Base-by-base conservation (phyloP, 2,329 filamentous ascomycete genomes). In the Purpureocillium takamizusanense region DNA sequence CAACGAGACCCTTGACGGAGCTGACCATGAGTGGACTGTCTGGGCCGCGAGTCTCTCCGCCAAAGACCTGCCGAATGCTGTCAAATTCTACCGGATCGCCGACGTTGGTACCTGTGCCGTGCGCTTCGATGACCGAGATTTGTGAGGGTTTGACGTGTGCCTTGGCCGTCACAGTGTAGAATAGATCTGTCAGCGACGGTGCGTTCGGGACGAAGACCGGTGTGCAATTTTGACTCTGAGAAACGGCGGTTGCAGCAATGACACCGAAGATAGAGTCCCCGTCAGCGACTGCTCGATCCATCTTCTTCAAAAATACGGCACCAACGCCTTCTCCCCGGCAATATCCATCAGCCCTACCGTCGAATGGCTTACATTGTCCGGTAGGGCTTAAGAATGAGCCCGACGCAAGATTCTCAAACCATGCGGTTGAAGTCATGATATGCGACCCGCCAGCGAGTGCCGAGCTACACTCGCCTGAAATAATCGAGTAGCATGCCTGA, bases 101-200 rank as follows among this genome's bases (percentile, higher is more conserved):
- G 1, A 67, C 64, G 16, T 56, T 54, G 10, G 72, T 76, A 10
- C 70, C 71, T 0, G 72, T 74, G 10, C 70, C 71, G 47, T 76
- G 72, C 7, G 65, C 65, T 45, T 76, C 70, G 12, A 50, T 47
- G 8, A 41, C 44, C 21, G 36, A 37, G 15, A 57, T 43, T 5
- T 45, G 49, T 1, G 47, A 41, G 12, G 36, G 16, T 3, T 30
- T 23, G 12, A 35, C 16, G 12, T 14, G 27, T 53, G 53, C 2
- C 35, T 40, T 1, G 66, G 66, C 35, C 59, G 51, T 0, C 57
- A 64, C 33, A 66, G 53, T 31, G n/a, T 14, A 11, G 36, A 43
- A 45, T 3, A 47, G 35, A 10, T 33, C 25, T 7, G 36, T 25
- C 4, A 43, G 37, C 6, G 43, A 43, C 4, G 35, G 36, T 3